phyloP scores from a whole-genome alignment of 2,329 filamentous ascomycete species.

The Calonectria fujianensis region DNA sequence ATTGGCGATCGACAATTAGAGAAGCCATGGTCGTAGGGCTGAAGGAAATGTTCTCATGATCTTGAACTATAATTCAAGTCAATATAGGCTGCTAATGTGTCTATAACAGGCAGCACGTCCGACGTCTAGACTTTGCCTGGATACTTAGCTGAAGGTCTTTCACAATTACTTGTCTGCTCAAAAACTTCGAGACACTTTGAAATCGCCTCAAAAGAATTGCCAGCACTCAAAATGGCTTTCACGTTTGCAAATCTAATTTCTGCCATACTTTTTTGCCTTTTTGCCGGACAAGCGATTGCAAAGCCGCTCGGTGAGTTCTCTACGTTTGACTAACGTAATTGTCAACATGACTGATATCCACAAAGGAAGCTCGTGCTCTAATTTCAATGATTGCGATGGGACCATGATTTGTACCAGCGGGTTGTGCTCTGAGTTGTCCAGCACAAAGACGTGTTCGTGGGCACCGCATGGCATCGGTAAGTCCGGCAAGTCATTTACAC shows the following conservation, averaged over 20 bases:
- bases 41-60: not conserved
- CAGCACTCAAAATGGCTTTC: not conserved
- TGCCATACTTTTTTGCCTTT: not conserved
- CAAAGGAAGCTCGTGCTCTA: conserved; percentile 21
- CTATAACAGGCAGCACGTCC: not conserved
- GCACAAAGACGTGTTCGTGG: conserved; percentile 29
- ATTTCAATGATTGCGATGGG: conserved; percentile 23
- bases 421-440: conserved; percentile 23
- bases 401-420: conserved; percentile 20
- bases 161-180: too few species aligned
- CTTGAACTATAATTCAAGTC: not conserved
- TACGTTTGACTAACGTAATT: not conserved
- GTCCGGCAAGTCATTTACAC: accelerated
- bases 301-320: conserved; percentile 4
- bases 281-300: conserved; percentile 18
- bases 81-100: not conserved
- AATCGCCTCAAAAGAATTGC: not conserved
- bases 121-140: not conserved
- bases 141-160: too few species aligned
- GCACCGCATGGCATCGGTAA: conserved; percentile 28
- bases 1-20: not conserved
- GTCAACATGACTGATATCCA: not conserved
- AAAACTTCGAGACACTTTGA: too few species aligned
- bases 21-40: not conserved
- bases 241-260: not conserved